A percentile compares a stretch with the other conserved stretches of the same genome.
These are phyloP conservation scores for Linum trigynum DNA, from an alignment of 345 rosid species.

Conservation along the genomic window DNA sequence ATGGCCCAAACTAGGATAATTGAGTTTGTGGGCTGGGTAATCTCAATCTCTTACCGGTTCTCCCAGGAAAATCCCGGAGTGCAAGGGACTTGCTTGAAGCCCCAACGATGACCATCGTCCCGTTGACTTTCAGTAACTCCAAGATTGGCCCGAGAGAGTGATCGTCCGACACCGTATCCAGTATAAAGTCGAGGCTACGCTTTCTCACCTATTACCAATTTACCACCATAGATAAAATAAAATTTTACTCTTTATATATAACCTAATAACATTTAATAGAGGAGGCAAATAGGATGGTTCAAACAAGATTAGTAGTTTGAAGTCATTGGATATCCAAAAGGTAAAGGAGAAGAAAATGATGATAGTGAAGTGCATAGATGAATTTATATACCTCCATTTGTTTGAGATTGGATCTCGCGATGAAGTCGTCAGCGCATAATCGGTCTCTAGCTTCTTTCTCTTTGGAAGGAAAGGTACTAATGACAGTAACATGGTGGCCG, in stretches of 20 bases:
- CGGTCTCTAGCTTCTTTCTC: conserved; percentile 41
- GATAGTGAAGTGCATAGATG: neutral
- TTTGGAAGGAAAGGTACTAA: conserved; percentile 51
- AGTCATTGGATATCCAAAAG: neutral
- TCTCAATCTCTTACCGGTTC: conserved; percentile 29
- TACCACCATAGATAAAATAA: neutral
- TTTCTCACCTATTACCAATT: conserved; percentile 24
- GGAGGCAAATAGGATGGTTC: neutral
- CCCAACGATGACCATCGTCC: conserved; percentile 36
- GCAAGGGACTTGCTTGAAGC: conserved; percentile 42
- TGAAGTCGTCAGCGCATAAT: conserved; percentile 44
- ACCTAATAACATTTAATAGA: too few species aligned
- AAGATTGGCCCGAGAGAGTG: conserved; percentile 41
- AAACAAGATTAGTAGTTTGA: too few species aligned
- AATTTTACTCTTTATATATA: neutral
- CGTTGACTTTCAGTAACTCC: conserved; percentile 44
- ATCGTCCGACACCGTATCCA: conserved; percentile 49
- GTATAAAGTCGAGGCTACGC: conserved; percentile 37
- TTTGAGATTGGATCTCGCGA: conserved; percentile 32
- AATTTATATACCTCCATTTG: conserved; percentile 37
- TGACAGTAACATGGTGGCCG: conserved; percentile 49
- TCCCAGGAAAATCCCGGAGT: conserved; percentile 45
- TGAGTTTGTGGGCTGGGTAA: conserved; percentile 1
- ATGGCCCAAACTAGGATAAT: neutral
- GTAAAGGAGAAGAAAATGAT: neutral